phyloP scores from a whole-genome alignment of 106 monocot genomes.

The Posidonia australis region DNA sequence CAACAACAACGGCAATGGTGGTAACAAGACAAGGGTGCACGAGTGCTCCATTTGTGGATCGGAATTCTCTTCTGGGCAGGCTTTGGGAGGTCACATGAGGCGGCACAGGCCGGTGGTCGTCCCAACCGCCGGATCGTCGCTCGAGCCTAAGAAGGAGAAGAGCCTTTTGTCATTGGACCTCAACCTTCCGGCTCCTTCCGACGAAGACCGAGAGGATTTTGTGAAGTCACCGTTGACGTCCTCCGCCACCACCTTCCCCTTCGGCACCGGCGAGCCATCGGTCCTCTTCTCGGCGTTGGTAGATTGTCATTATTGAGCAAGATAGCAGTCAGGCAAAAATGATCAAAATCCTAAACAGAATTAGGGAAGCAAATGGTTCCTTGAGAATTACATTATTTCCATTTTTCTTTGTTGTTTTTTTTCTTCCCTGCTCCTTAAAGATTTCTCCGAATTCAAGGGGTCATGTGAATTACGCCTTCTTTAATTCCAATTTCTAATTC shows the following conservation, averaged over 20 bases:
- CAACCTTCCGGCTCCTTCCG: slow-evolving; percentile 29
- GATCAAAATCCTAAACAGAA: background rate
- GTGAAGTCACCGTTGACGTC: background rate
- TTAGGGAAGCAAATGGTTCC: background rate
- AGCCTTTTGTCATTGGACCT: slow-evolving; percentile 22
- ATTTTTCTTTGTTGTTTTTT: background rate
- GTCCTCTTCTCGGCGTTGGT: slow-evolving; percentile 17
- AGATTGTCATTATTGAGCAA: slow-evolving; percentile 15
- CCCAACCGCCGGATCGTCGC: background rate
- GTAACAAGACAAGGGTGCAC: slow-evolving; percentile 26
- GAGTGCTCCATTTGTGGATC: slow-evolving; percentile 36
- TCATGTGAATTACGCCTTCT: background rate
- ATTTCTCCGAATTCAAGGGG: no score
- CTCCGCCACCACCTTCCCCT: slow-evolving; percentile 4
- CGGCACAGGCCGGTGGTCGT: slow-evolving; percentile 19
- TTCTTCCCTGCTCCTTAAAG: background rate
- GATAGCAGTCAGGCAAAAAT: background rate
- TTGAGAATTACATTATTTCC: background rate
- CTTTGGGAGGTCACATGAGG: slow-evolving; percentile 45
- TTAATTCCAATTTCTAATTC: background rate
- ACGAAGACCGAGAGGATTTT: slow-evolving; percentile 7
- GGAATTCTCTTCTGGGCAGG: slow-evolving; percentile 39
- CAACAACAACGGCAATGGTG: background rate
- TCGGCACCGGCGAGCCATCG: background rate
- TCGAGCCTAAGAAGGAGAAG: slow-evolving; percentile 4